Conservation (phyloP, 176 grass and related monocot genomes). For the Raddia distichophylla region DNA sequence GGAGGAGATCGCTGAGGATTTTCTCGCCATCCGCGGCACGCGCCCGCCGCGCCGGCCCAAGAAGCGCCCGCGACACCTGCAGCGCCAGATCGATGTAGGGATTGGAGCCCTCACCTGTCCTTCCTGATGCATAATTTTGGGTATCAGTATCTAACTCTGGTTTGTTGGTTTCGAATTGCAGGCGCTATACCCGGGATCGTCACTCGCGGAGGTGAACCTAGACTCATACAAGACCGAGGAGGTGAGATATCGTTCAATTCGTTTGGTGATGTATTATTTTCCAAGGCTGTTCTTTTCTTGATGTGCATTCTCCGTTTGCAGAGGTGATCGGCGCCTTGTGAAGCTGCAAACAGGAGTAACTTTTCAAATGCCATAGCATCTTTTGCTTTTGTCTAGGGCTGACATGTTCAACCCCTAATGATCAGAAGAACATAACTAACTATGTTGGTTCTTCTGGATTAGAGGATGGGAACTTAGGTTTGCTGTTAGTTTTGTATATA, state of each 20-base stretch:
- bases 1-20: slow-evolving; percentile 54
- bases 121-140: background rate
- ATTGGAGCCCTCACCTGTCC: background rate
- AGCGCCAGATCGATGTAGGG: slow-evolving; percentile 49
- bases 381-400: slow-evolving; percentile 12
- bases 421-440: background rate
- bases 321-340: slow-evolving; percentile 42
- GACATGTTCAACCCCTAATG: slow-evolving; percentile 14
- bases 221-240: slow-evolving; percentile 57
- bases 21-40: slow-evolving; percentile 45
- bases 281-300: slow-evolving; percentile 40
- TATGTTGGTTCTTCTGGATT: slow-evolving; percentile 18
- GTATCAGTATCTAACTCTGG: slow-evolving; percentile 7
- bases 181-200: slow-evolving; percentile 40
- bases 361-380: slow-evolving; percentile 24
- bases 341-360: slow-evolving; percentile 30
- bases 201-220: slow-evolving; percentile 34
- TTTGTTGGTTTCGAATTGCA: slow-evolving; percentile 35
- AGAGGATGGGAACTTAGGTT: slow-evolving; percentile 34
- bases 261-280: background rate
- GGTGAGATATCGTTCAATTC: slow-evolving; percentile 10
- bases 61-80: slow-evolving; percentile 46
- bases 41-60: slow-evolving; percentile 50
- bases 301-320: slow-evolving; percentile 37
- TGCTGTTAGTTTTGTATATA: slow-evolving; percentile 10